A percentile compares a stretch with the other conserved stretches of the same genome.
Evolutionary conservation across 805 yeast species (phyloP).

Genomic region (Barnettozyma siamensis): DNA sequence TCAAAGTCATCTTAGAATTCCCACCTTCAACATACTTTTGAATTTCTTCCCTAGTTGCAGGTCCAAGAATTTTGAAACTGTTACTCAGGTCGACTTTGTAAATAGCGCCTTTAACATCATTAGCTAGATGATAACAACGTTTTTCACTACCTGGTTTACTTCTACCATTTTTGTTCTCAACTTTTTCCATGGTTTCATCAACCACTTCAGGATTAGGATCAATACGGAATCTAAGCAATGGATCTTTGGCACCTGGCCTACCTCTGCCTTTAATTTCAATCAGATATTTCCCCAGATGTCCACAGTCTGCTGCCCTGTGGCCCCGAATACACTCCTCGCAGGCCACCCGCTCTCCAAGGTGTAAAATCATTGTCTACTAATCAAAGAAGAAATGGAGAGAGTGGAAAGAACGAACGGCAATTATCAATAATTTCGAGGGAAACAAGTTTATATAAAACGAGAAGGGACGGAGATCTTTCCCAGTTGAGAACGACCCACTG

Average conservation of each 20-base stretch:
- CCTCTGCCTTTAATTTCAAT: constrained; percentile 90
- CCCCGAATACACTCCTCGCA: constrained; percentile 89
- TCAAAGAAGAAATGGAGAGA: too few species aligned
- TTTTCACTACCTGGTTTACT: constrained; percentile 8
- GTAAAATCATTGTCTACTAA: constrained; percentile 53
- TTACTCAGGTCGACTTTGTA: constrained; percentile 11
- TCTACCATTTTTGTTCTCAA: constrained; percentile 14
- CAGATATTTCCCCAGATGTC: constrained; percentile 72
- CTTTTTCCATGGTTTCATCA: constrained; percentile 10
- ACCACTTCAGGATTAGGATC: constrained; percentile 9
- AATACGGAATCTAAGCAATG: constrained; percentile 15
- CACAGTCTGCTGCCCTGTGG: constrained; percentile 83
- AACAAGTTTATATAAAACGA: too few species aligned
- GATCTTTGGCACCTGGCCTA: constrained; percentile 51
- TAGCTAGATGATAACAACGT: constrained; percentile 15
- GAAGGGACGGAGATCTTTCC: too few species aligned
- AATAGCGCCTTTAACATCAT: constrained; percentile 8
- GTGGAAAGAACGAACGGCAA: too few species aligned
- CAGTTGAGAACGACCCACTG: too few species aligned
- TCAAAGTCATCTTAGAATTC: background rate
- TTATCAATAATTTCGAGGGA: too few species aligned
- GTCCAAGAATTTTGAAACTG: constrained; percentile 13
- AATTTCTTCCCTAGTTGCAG: constrained; percentile 5
- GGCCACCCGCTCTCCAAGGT: constrained; percentile 74
- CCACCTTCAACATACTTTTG: background rate